Conservation (phyloP, 164 flowering plant genomes). For the Sextonia rubra region DNA sequence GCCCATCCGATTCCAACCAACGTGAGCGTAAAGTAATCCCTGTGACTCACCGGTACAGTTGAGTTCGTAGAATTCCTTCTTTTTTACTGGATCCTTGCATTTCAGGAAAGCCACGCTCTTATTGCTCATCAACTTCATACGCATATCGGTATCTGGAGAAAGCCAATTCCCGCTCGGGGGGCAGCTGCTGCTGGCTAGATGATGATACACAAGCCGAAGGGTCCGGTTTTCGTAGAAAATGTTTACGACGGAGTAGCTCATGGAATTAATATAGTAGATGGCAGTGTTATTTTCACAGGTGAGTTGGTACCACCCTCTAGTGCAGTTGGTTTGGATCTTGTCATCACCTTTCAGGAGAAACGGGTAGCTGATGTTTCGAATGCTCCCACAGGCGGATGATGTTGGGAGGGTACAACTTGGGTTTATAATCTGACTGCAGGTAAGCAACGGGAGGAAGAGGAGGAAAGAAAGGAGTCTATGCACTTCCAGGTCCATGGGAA, state of each 20-base stretch:
- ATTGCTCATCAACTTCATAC: neutral
- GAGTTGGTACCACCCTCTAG: neutral
- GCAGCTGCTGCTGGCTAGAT: neutral
- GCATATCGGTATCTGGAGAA: neutral
- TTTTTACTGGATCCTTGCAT: neutral
- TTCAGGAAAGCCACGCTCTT: neutral
- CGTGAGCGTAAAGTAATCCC: neutral
- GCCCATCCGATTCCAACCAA: neutral
- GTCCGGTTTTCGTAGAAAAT: neutral
- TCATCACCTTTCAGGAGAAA: neutral
- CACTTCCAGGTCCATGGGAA: neutral
- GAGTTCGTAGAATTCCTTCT: neutral
- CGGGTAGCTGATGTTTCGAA: neutral
- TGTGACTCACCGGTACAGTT: neutral
- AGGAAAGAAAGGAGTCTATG: neutral
- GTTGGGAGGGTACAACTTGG: neutral
- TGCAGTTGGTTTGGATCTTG: neutral
- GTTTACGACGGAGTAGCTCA: neutral
- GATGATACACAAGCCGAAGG: neutral
- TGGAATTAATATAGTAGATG: neutral
- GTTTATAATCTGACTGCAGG: neutral
- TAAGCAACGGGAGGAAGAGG: neutral
- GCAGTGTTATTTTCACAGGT: neutral
- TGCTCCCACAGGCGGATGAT: neutral
- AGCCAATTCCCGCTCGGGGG: neutral